Conservation (phyloP, 2,329 filamentous ascomycete genomes). For the Didymella pomorum region DNA sequence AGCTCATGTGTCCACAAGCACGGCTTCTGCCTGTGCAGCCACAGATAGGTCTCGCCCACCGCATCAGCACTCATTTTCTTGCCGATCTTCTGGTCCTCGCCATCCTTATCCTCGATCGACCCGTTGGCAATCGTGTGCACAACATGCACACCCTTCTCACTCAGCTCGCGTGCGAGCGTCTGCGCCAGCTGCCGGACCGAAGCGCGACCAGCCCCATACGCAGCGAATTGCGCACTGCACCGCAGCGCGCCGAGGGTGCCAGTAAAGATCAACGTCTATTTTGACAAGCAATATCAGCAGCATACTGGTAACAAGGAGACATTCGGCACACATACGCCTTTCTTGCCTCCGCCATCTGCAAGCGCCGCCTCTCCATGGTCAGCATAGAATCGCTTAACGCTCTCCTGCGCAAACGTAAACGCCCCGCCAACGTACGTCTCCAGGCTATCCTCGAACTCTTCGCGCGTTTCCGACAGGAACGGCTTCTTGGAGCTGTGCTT, state of each 20-base stretch:
- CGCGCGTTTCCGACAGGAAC: slow-evolving; percentile 63
- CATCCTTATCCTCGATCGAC: slow-evolving; percentile 60
- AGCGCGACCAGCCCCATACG: slow-evolving; percentile 63
- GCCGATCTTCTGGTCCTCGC: slow-evolving; percentile 57
- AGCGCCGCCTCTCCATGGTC: slow-evolving; percentile 61
- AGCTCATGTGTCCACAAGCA: slow-evolving; percentile 63
- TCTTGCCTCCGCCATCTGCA: slow-evolving; percentile 59
- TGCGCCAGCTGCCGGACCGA: slow-evolving; percentile 65
- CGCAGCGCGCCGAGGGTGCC: slow-evolving; percentile 63
- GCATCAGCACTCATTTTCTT: slow-evolving; percentile 67
- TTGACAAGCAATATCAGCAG: not conserved
- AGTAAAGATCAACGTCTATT: slow-evolving; percentile 63
- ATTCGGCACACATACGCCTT: slow-evolving; percentile 52
- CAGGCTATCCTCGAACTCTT: slow-evolving; percentile 55
- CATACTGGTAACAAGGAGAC: not conserved
- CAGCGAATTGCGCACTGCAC: slow-evolving; percentile 62
- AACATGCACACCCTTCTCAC: slow-evolving; percentile 64
- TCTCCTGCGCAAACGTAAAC: slow-evolving; percentile 64
- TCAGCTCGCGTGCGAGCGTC: slow-evolving; percentile 64
- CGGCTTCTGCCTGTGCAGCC: slow-evolving; percentile 58
- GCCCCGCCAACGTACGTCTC: slow-evolving; percentile 64
- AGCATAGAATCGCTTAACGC: slow-evolving; percentile 60
- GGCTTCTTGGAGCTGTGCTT: slow-evolving; percentile 64
- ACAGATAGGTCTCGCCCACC: slow-evolving; percentile 65
- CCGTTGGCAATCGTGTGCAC: slow-evolving; percentile 68